phyloP scores from a whole-genome alignment of 331 rosid genomes.

The Arachis monticola region DNA sequence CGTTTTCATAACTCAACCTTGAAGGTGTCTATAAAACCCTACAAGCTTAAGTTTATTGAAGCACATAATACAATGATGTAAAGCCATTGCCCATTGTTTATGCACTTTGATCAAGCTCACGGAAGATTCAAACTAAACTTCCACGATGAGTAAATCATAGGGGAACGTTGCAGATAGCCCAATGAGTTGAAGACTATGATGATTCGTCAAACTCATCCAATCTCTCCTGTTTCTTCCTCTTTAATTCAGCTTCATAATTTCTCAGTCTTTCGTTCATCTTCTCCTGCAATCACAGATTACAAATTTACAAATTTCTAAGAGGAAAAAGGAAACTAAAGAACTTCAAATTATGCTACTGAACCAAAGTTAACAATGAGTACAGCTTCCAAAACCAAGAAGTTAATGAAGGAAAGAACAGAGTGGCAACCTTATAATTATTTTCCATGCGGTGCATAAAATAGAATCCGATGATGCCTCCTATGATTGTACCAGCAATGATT shows the following conservation, averaged over 20 bases:
- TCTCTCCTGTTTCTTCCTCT: slow-evolving; percentile 42
- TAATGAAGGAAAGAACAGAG: neutral
- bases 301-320: slow-evolving; percentile 15
- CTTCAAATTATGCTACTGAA: slow-evolving; percentile 4
- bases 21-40: no score
- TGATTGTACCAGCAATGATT: slow-evolving; percentile 74
- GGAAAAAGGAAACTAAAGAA: slow-evolving; percentile 7
- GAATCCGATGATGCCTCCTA: slow-evolving; percentile 86
- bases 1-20: no score
- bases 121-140: neutral
- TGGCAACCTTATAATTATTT: slow-evolving; percentile 65
- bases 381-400: neutral
- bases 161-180: neutral
- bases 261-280: slow-evolving; percentile 47
- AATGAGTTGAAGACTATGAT: slow-evolving; percentile 38
- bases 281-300: slow-evolving; percentile 38
- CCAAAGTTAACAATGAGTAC: neutral
- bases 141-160: neutral
- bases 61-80: no score
- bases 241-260: slow-evolving; percentile 50
- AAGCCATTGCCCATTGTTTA: neutral
- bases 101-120: neutral
- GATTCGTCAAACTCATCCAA: slow-evolving; percentile 47
- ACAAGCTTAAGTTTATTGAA: neutral
- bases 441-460: slow-evolving; percentile 82